phyloP scores from a whole-genome alignment of 2,329 filamentous ascomycete genomes.

The Neodidymelliopsis sp. region DNA sequence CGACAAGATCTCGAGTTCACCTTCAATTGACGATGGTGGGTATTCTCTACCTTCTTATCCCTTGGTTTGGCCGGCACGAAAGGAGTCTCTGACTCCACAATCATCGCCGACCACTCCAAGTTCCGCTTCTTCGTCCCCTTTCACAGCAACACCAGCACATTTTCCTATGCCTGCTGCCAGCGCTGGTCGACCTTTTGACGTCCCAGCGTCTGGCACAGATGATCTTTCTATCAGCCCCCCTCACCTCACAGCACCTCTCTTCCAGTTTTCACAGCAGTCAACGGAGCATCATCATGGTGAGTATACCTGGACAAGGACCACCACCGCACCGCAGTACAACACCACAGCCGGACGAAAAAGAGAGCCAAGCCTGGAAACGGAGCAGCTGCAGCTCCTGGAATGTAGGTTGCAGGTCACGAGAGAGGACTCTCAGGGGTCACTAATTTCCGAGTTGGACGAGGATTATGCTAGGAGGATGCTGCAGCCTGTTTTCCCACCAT shows the following conservation, averaged over 20 bases:
- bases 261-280: constrained; percentile 41
- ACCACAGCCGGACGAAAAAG: constrained; percentile 2
- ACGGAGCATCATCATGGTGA: constrained; percentile 61
- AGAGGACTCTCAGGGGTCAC: constrained; percentile 41
- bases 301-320: constrained; percentile 50
- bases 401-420: constrained; percentile 27
- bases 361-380: constrained; percentile 32
- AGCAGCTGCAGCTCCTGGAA: constrained; percentile 14
- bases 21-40: constrained; percentile 99
- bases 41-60: constrained; percentile 58
- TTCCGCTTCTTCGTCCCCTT: constrained; percentile 53
- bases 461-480: constrained; percentile 50
- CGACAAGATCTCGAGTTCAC: constrained; percentile 98
- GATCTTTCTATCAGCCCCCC: constrained; percentile 36
- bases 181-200: constrained; percentile 28
- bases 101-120: constrained; percentile 39
- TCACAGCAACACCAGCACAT: constrained; percentile 53
- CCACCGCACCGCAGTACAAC: constrained; percentile 13
- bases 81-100: constrained; percentile 51
- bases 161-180: constrained; percentile 47
- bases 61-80: constrained; percentile 50
- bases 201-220: constrained; percentile 42
- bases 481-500: constrained; percentile 53
- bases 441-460: constrained; percentile 43
- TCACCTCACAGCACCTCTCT: constrained; percentile 43